These are phyloP conservation scores for Candida buenavistaensis DNA, from an alignment of 1,139 yeast species.

Conservation along the genomic window DNA sequence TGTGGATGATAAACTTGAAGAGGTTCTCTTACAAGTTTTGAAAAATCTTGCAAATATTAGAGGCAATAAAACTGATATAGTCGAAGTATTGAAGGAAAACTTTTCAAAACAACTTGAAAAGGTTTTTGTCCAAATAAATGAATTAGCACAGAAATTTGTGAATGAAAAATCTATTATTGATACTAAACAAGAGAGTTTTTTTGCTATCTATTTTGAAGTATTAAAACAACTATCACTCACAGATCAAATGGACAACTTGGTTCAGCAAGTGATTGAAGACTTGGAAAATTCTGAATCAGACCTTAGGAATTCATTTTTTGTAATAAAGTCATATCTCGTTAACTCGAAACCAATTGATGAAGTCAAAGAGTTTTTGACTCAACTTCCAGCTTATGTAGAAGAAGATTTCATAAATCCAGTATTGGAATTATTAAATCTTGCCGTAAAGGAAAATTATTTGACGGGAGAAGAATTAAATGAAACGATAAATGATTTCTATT, in stretches of 20 bases:
- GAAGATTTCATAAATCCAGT: slow-evolving; percentile 27
- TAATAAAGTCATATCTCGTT: slow-evolving; percentile 8
- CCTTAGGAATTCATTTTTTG: slow-evolving; percentile 12
- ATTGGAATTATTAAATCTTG: slow-evolving; percentile 19
- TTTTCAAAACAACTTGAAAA: not conserved
- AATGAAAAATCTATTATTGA: slow-evolving; percentile 1
- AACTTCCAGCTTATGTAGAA: slow-evolving; percentile 29
- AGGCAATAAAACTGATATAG: slow-evolving; percentile 4
- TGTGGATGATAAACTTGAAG: not conserved
- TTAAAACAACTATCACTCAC: slow-evolving; percentile 4
- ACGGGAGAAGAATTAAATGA: slow-evolving; percentile 17
- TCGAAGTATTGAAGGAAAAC: not conserved
- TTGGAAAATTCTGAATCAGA: slow-evolving; percentile 19
- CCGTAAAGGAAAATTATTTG: slow-evolving; percentile 14
- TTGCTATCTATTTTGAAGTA: slow-evolving; percentile 7
- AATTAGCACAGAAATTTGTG: not conserved
- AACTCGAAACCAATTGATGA: slow-evolving; percentile 3
- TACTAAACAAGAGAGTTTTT: slow-evolving; percentile 3
- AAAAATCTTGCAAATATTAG: slow-evolving; percentile 3
- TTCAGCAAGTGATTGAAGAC: slow-evolving; percentile 20
- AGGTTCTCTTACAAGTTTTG: slow-evolving; percentile 5
- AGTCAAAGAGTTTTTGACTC: slow-evolving; percentile 16
- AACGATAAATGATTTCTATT: slow-evolving; percentile 31
- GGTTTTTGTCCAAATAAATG: slow-evolving; percentile 3
- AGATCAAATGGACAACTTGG: slow-evolving; percentile 17